These are phyloP conservation scores for Apiotrichum domesticum DNA, from an alignment of 1,284 basidiomycete genomes.

Conservation along the genomic window DNA sequence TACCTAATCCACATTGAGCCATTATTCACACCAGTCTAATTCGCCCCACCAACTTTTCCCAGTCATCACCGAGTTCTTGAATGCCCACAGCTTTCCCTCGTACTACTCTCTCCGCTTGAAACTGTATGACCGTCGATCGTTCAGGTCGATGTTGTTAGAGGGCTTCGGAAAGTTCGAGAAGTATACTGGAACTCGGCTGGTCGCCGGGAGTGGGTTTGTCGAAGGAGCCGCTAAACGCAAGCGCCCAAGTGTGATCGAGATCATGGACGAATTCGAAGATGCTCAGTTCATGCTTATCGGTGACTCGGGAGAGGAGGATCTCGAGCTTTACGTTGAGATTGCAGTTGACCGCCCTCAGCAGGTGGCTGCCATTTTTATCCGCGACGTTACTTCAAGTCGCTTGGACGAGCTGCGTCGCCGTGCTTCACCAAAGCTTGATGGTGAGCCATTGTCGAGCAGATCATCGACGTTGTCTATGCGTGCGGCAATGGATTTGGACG, in stretches of 20 bases:
- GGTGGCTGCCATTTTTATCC: slow-evolving; percentile 63
- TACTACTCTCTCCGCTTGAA: slow-evolving; percentile 59
- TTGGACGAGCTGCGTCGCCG: slow-evolving; percentile 13
- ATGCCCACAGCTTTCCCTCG: slow-evolving; percentile 52
- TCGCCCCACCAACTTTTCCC: slow-evolving; percentile 80
- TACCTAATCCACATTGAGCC: not conserved
- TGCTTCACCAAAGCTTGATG: not conserved
- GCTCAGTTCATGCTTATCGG: slow-evolving; percentile 76
- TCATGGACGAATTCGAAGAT: slow-evolving; percentile 65
- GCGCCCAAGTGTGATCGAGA: slow-evolving; percentile 65
- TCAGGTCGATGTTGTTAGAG: slow-evolving; percentile 69
- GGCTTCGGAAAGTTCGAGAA: slow-evolving; percentile 53
- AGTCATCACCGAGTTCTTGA: slow-evolving; percentile 70
- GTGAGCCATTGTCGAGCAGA: no score
- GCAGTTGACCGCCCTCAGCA: slow-evolving; percentile 59
- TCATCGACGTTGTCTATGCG: no score
- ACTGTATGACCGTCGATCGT: slow-evolving; percentile 71
- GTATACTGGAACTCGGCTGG: no score
- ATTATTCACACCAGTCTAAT: slow-evolving; percentile 60
- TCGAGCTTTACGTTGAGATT: slow-evolving; percentile 71
- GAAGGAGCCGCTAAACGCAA: slow-evolving; percentile 52
- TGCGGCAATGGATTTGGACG: not conserved
- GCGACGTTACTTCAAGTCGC: slow-evolving; percentile 55
- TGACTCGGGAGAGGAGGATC: slow-evolving; percentile 81
- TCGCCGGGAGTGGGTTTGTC: no score